A percentile compares a stretch with the other conserved stretches of the same genome.
These are phyloP conservation scores for Harringtonia aguacate DNA, from an alignment of 2,329 filamentous ascomycete genomes.

Conservation along the genomic window DNA sequence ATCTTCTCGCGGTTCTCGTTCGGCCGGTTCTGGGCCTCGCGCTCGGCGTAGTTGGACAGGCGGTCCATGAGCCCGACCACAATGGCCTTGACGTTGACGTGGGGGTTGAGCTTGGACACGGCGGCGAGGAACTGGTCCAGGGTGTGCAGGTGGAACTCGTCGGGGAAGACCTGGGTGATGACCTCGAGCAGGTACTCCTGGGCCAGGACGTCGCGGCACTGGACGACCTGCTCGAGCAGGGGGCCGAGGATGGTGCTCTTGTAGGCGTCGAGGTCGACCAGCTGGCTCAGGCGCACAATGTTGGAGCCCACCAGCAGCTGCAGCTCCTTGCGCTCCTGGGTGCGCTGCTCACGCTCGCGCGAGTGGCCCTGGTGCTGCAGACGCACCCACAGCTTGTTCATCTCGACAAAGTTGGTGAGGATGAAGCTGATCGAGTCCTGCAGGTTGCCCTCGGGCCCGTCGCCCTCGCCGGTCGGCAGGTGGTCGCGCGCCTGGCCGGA, in stretches of 20 bases:
- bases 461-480: constrained; percentile 69
- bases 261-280: constrained; percentile 92
- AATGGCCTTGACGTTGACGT: constrained; percentile 96
- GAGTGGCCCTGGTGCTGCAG: constrained; percentile 97
- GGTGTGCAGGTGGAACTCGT: constrained; percentile 96
- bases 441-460: constrained; percentile 89
- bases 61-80: constrained; percentile 98
- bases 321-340: constrained; percentile 87
- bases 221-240: constrained; percentile 90
- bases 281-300: constrained; percentile 83
- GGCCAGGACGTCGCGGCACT: constrained; percentile 91
- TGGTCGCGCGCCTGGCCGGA: constrained; percentile 89
- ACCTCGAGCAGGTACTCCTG: constrained; percentile 98
- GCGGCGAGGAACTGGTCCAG: constrained; percentile 91
- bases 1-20: constrained; percentile 62
- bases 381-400: constrained; percentile 99
- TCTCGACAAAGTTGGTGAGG: constrained; percentile 97
- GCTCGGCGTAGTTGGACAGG: constrained; percentile 85
- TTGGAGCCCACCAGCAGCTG: constrained; percentile 96
- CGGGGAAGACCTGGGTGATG: constrained; percentile 96
- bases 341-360: constrained; percentile 83
- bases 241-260: constrained; percentile 83
- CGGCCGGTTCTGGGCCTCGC: constrained; percentile 65
- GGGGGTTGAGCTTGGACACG: constrained; percentile 83
- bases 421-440: constrained; percentile 98